phyloP scores from a whole-genome alignment of 176 grass and related monocot genomes.

The Triticum timopheevii region DNA sequence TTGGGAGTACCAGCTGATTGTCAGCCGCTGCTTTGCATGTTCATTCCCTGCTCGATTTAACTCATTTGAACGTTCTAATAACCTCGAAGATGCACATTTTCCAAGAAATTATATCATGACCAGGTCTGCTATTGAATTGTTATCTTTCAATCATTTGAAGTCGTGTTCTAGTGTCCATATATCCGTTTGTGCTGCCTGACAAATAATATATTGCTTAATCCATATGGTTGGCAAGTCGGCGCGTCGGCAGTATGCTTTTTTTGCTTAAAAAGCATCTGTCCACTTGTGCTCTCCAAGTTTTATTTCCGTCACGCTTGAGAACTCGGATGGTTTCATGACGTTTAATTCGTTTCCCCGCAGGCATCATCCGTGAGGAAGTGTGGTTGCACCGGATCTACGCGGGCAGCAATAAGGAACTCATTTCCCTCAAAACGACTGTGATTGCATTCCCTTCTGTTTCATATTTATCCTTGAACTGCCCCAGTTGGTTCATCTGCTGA shows the following conservation, averaged over 20 bases:
- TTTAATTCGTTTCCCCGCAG: slow-evolving; percentile 14
- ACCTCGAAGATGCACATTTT: neutral
- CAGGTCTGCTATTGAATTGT: neutral
- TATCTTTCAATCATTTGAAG: neutral
- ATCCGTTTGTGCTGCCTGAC: neutral
- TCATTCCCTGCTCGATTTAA: neutral
- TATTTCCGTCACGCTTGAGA: neutral
- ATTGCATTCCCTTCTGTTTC: neutral
- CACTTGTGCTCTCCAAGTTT: neutral
- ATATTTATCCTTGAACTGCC: neutral
- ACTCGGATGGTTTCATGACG: slow-evolving; percentile 21
- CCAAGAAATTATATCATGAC: neutral
- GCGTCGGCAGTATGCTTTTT: neutral
- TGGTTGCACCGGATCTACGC: neutral
- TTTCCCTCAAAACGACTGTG: neutral
- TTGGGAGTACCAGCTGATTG: neutral
- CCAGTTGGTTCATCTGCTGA: neutral
- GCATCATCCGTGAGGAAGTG: neutral
- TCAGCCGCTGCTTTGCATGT: neutral
- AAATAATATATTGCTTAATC: neutral
- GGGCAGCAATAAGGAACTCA: slow-evolving; percentile 27
- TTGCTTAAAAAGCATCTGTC: neutral
- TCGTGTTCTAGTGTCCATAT: neutral
- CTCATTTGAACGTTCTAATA: neutral
- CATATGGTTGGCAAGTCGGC: neutral